Base-by-base conservation (phyloP, 1,284 basidiomycete genomes). In the Tilletiaria anomala region DNA sequence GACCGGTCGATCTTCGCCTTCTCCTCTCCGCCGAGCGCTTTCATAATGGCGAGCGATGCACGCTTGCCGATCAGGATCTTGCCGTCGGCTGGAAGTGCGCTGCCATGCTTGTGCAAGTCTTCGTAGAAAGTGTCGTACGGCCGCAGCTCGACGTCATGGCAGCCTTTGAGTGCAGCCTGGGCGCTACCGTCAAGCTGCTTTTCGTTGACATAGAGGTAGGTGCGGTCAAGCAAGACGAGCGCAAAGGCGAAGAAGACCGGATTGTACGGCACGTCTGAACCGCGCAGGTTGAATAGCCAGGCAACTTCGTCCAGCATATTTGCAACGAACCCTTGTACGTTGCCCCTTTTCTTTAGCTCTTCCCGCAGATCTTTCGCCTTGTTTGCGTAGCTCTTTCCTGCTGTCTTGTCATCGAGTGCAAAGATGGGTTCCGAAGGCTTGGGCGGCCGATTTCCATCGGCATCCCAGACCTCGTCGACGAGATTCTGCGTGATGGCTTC, bases 201-300 rank as follows among this genome's bases (percentile, higher is more conserved):
- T 1, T 73, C 70, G 46, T 89, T 73, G 42, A 87, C 71, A 66
- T 91, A 96, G 1, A 96, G 71, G 3, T 76, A 71, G 0, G 78
- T 77, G 19, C 44, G 39, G 36, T 80, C 73, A 11, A 70, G 68
- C 2, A 82, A 82, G 21, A 96, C 72, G 26, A 91, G 73, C 2
- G 85, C 83, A 64, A 89, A 94, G 0, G 83, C 78, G 61, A 94
- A 93, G 72, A 97, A 96, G 17, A 97, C 89, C 40, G 79, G 61
- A 62, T 93, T 96, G 70, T 77, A 96, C 29, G 81, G 80, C 48
- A 96, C 91, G 65, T 96, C 89, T 2, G 78, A 77, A 1, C 89
- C 88, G 47, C 91, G 79, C 33, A 97, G 72, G 69, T 96, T 96
- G 71, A 94, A 86, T 21, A 93, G 66, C 91, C 91, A 68, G 31